These are phyloP conservation scores for Luvunga scandens DNA, from an alignment of 345 rosid species.

Conservation along the genomic window DNA sequence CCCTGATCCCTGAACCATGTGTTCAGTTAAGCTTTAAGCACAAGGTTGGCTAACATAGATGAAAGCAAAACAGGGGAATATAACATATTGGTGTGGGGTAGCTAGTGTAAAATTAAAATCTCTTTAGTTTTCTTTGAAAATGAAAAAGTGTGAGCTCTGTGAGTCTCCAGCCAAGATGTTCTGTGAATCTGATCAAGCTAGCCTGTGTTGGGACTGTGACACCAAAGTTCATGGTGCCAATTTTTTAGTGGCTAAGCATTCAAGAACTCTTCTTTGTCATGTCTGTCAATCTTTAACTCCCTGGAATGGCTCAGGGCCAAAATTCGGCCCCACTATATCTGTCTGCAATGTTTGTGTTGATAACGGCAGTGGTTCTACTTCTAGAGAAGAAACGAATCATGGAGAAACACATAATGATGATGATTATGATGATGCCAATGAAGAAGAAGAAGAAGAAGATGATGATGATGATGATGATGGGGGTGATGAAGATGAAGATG, in stretches of 20 bases:
- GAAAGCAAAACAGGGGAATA: slow-evolving; percentile 7
- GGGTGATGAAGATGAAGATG: slow-evolving; percentile 9
- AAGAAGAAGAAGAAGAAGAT: not conserved
- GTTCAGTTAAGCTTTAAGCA: slow-evolving; percentile 1
- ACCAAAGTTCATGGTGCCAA: slow-evolving; percentile 52
- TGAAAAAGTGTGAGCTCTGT: slow-evolving; percentile 62
- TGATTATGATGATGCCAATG: slow-evolving; percentile 8
- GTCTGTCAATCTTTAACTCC: slow-evolving; percentile 45
- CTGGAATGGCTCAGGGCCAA: slow-evolving; percentile 49
- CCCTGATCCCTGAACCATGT: slow-evolving; percentile 17
- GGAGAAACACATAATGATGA: slow-evolving; percentile 4
- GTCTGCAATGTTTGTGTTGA: slow-evolving; percentile 36
- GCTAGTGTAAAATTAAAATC: not conserved
- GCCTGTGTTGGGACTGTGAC: slow-evolving; percentile 64
- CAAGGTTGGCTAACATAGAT: slow-evolving; percentile 10
- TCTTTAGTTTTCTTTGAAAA: not conserved
- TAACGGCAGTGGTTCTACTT: not conserved
- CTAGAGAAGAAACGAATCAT: not conserved
- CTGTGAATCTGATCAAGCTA: slow-evolving; percentile 59
- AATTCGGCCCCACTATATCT: slow-evolving; percentile 38
- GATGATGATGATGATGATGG: not conserved
- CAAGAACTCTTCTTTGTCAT: slow-evolving; percentile 49
- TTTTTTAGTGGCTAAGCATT: slow-evolving; percentile 56
- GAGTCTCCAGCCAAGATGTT: slow-evolving; percentile 34
- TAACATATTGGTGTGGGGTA: not conserved